Conservation (phyloP, 2,329 filamentous ascomycete genomes). For the Fusarium sulawesiense region DNA sequence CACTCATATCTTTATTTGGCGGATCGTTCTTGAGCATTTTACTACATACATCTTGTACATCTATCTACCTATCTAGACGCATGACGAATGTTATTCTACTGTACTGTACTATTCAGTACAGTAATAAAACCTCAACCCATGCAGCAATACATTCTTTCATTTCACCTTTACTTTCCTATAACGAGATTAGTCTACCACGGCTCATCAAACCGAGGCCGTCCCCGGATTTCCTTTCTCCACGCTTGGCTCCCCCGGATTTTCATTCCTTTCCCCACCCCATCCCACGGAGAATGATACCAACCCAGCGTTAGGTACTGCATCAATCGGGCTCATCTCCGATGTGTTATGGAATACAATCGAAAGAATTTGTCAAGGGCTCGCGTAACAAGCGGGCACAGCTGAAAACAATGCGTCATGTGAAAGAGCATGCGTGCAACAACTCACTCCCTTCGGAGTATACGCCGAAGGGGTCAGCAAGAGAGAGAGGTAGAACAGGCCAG, state of each 20-base stretch:
- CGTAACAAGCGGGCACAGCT: constrained; percentile 18
- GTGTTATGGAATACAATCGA: neutral
- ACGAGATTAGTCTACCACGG: constrained; percentile 13
- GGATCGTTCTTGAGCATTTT: neutral
- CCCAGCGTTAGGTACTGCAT: neutral
- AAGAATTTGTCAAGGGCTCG: constrained; percentile 26
- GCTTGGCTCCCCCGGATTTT: constrained; percentile 37
- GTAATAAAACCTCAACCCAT: constrained; percentile 9
- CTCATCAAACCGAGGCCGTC: constrained; percentile 10
- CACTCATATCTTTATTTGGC: constrained; percentile 3
- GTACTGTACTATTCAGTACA: constrained; percentile 1
- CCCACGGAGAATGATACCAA: constrained; percentile 1
- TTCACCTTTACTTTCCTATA: neutral
- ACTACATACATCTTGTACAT: constrained; percentile 4
- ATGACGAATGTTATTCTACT: constrained; percentile 12
- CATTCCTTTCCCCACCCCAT: constrained; percentile 21
- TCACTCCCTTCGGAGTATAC: neutral
- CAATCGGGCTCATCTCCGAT: constrained; percentile 2
- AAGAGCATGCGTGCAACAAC: constrained; percentile 13
- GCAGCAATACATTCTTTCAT: neutral
- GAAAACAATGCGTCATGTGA: constrained; percentile 39
- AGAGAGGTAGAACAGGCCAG: neutral
- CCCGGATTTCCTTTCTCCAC: constrained; percentile 26
- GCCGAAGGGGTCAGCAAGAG: neutral
- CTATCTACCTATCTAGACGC: constrained; percentile 23